Percentiles rank a stretch among this genome's conserved stretches.
phyloP scores from a whole-genome alignment of 2,329 filamentous ascomycete genomes.

The Exophiala mesophila region DNA sequence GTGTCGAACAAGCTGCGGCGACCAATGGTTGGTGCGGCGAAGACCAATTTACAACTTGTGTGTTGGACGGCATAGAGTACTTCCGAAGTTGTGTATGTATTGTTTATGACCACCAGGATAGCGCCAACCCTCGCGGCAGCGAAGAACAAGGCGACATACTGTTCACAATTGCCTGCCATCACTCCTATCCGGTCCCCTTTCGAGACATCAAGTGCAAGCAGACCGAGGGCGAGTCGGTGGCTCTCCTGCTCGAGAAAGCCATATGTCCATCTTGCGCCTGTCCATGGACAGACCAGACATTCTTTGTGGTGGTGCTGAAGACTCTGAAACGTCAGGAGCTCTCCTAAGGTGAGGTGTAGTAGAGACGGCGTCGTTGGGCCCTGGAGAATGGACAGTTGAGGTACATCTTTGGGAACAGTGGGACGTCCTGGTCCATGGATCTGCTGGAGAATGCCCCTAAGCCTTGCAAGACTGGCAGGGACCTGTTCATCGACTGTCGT shows the following conservation, averaged over 20 bases:
- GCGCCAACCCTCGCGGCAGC: conserved; percentile 33
- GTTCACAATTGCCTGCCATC: conserved; percentile 20
- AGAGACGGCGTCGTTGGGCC: conserved; percentile 38
- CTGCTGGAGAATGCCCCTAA: neutral
- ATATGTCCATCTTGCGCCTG: conserved; percentile 68
- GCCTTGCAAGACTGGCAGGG: neutral
- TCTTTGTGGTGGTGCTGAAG: conserved; percentile 61
- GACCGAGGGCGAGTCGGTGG: conserved; percentile 57
- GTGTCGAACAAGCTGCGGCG: conserved; percentile 53
- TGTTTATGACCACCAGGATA: conserved; percentile 33
- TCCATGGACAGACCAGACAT: conserved; percentile 71
- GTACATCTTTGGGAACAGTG: neutral
- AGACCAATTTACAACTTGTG: conserved; percentile 68
- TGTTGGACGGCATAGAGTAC: conserved; percentile 67
- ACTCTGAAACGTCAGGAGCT: conserved; percentile 67
- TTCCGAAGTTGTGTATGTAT: conserved; percentile 51
- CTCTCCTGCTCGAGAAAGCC: conserved; percentile 59
- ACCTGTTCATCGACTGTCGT: neutral
- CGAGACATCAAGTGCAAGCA: conserved; percentile 57
- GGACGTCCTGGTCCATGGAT: neutral
- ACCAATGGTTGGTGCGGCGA: conserved; percentile 66
- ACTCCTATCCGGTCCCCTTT: conserved; percentile 18
- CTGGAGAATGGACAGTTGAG: neutral
- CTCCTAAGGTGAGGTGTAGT: conserved; percentile 65
- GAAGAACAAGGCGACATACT: conserved; percentile 23